Evolutionary conservation across 306 rosid species (phyloP), one percentile per base, ranked within the genome.

Genomic region (Gillenia trifoliata): DNA sequence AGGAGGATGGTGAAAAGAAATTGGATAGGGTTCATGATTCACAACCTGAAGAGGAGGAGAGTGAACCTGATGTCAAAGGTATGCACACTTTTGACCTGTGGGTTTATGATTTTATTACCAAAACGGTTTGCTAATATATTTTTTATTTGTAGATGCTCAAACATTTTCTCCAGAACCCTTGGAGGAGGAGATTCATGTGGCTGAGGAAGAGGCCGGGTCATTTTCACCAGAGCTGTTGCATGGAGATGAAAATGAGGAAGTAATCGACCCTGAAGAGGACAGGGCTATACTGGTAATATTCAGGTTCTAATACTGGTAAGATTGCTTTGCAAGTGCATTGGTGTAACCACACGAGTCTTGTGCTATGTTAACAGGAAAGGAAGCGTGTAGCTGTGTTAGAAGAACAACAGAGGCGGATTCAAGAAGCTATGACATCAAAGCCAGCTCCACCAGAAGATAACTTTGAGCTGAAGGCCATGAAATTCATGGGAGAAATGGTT

Each of bases 401-500:
- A 82, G 97, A 93, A 81, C 95, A 89, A 70, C 96, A 87, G 80
- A 90, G 87, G 76, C 85, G 92, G 78, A 80, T 88, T 29, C 83
- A 87, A 85, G 95, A 89, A 83, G 96, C 95, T 63, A 80, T 90
- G 87, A 89, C 94, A 55, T 83, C 93, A 33, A 89, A 87, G 84
- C 88, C 96, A 71, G 85, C 93, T 81, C 93, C 95, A 40, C 66
- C 87, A 29, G 97, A 90, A 81, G 98, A 91, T 80, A 83, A 91
- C 83, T 85, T 91, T 33, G 96, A 94, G 87, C 77, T 85, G 87
- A 94, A 92, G 74, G 97, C 97, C 74, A 78, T 90, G 79, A 94
- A 92, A 86, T 86, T 86, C 56, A 94, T 94, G 98, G 98, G 98
- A 65, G 85, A 88, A 77, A 82, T 90, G 96, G 99, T 90, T 82